A percentile compares a stretch with the other conserved stretches of the same genome.
Evolutionary conservation across 2,329 filamentous ascomycete species (phyloP).

Genomic region (Aspergillus japonicus): DNA sequence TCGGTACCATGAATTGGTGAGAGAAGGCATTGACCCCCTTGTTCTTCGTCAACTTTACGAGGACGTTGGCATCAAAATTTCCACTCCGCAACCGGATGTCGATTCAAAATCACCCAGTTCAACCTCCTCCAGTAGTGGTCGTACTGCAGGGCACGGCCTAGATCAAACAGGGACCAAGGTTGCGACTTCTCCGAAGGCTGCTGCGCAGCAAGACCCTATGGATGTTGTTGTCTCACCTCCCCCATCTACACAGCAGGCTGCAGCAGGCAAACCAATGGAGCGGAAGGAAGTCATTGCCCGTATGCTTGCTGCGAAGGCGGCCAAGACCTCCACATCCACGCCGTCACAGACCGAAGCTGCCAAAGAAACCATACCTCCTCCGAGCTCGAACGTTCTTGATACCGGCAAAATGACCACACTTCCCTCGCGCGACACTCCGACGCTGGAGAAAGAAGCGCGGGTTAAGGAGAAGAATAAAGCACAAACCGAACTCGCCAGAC

Average conservation of each 20-base stretch:
- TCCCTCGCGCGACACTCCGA: conserved; percentile 11
- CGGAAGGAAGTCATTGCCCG: conserved; percentile 75
- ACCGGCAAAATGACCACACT: conserved; percentile 9
- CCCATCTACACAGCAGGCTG: conserved; percentile 13
- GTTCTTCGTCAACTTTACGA: conserved; percentile 65
- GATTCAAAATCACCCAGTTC: neutral
- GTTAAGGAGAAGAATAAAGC: conserved; percentile 55
- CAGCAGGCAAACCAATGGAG: conserved; percentile 53
- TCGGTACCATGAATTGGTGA: conserved; percentile 69
- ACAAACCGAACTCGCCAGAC: conserved; percentile 72
- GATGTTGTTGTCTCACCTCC: conserved; percentile 5
- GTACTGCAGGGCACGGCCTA: neutral
- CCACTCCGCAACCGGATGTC: conserved; percentile 17
- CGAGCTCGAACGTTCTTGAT: conserved; percentile 5
- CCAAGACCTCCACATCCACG: conserved; percentile 44
- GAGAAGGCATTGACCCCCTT: conserved; percentile 67
- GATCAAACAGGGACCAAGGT: neutral
- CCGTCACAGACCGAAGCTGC: conserved; percentile 12
- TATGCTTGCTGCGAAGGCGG: conserved; percentile 69
- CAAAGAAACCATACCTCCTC: conserved; percentile 14
- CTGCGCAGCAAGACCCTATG: neutral
- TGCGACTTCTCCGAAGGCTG: neutral
- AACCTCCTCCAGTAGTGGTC: neutral
- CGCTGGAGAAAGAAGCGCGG: conserved; percentile 27
- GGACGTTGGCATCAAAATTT: conserved; percentile 61